Evolutionary conservation across 352 stramenopile species (phyloP).

Genomic region (Globisporangium heterothallicum): DNA sequence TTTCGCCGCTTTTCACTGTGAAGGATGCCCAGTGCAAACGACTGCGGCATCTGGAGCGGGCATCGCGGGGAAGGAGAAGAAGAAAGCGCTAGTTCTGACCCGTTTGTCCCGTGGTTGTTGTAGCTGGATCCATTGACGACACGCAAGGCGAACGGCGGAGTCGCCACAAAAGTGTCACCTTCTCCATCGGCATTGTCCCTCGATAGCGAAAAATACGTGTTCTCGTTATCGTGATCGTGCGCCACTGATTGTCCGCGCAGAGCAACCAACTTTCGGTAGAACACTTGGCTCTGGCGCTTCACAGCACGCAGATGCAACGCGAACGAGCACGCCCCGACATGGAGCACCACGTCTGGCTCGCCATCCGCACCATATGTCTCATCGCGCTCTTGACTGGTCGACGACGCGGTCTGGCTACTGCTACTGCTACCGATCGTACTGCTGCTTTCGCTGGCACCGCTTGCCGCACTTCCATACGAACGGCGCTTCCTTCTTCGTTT

Average conservation of each 20-base stretch:
- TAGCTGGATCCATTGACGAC: constrained; percentile 3
- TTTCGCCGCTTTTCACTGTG: neutral
- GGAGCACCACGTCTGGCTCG: constrained; percentile 36
- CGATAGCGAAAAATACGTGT: neutral
- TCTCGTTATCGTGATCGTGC: constrained; percentile 1
- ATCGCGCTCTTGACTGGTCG: neutral
- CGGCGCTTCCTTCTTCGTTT: constrained; percentile 2
- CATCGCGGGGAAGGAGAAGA: neutral
- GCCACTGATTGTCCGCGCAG: constrained; percentile 15
- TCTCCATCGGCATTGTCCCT: neutral
- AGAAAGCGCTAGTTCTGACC: constrained; percentile 10
- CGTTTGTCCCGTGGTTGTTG: neutral
- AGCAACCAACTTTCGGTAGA: constrained; percentile 29
- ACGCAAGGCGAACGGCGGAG: neutral
- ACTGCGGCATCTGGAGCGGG: neutral
- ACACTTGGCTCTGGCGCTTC: constrained; percentile 23
- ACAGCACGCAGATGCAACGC: constrained; percentile 31
- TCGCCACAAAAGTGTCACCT: neutral
- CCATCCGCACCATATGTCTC: neutral
- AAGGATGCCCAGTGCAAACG: neutral
- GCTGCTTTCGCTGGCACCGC: neutral
- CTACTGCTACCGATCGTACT: neutral
- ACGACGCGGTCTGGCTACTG: neutral
- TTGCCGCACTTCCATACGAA: too few relatives aligned
- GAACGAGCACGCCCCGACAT: constrained; percentile 48